A percentile compares a stretch with the other conserved stretches of the same genome.
phyloP scores from a whole-genome alignment of 106 monocot genomes.

The Dendrobium huoshanense region DNA sequence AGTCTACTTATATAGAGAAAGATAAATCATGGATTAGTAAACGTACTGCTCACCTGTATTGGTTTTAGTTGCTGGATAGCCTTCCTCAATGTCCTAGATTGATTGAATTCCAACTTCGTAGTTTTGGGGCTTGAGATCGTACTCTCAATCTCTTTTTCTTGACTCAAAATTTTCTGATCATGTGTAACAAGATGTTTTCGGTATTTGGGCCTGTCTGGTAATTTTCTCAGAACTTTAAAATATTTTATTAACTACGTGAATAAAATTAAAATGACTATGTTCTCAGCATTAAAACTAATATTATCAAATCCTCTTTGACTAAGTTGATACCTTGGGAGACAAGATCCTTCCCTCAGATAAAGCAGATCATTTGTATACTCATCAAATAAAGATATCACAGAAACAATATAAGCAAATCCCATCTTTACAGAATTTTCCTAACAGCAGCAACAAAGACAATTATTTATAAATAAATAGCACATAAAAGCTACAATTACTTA shows the following conservation, averaged over 20 bases:
- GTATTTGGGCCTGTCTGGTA: conserved; percentile 80
- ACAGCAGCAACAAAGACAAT: not conserved
- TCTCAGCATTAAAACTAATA: not conserved
- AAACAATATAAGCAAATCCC: conserved; percentile 72
- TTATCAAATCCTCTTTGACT: not conserved
- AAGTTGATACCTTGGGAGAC: conserved; percentile 72
- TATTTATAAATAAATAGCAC: not conserved
- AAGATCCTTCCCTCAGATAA: conserved; percentile 89
- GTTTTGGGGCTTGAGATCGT: too few species aligned
- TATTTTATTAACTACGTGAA: not conserved
- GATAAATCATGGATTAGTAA: not conserved
- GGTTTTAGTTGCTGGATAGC: conserved; percentile 58
- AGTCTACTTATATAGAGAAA: not conserved
- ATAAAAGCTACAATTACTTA: not conserved
- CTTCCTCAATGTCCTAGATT: conserved; percentile 43
- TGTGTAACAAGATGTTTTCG: conserved; percentile 27
- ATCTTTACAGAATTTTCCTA: conserved; percentile 68
- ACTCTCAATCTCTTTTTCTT: conserved; percentile 16
- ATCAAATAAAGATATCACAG: conserved; percentile 74
- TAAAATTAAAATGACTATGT: too few species aligned
- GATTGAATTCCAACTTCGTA: conserved; percentile 7
- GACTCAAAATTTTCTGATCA: conserved; percentile 14
- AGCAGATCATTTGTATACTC: conserved; percentile 92
- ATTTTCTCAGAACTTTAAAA: conserved; percentile 4
- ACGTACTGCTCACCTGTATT: conserved; percentile 46